Evolutionary conservation across 495 filamentous ascomycete species (phyloP), one percentile per base, ranked within the genome.

Genomic region (Venustampulla echinocandica): DNA sequence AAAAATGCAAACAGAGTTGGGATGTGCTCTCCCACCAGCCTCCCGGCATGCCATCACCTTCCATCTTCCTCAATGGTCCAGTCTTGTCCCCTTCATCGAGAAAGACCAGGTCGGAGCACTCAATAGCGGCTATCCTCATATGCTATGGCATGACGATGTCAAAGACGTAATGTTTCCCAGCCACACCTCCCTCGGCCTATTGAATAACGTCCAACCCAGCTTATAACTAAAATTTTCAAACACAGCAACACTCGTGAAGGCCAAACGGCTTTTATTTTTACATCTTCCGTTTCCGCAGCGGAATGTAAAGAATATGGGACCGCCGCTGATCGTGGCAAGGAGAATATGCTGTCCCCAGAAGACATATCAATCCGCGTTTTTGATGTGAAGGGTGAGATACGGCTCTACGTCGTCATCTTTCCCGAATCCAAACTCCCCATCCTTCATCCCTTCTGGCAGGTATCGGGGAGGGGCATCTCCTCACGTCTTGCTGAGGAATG

Each of bases 91-190:
- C 2, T 54, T 69, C 17, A 58, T 62, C 20, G 50, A 62, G 3
- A 57, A 62, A 18, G 68, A 72, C 28, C 9, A 69, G 11, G n/a
- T 68, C 5, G 22, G 11, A 11, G 9, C 20, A 11, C 40, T 72
- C 0, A 58, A 50, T 21, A 63, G 59, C 35, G 51, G 71, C 36
- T 74, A 72, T 53, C 70, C 70, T 3, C 54, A 68, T 1, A 70
- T 74, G 54, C 46, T 50, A 0, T 60, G 64, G 6, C 65, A 62
- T 30, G 41, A 50, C 13, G 44, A 62, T 35, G 54, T 63, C 24
- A 45, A 53, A 33, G 30, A 47, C 14, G 57, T 60, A 47, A 13
- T 32, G 27, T 20, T 23, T 14, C 19, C 32, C 17, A 27, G 15
- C 40, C 24, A 37, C 18, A 3, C 43, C 13, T 37, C 1, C 39